phyloP scores from a whole-genome alignment of 139 green algal species.

The Penium margaritaceum region DNA sequence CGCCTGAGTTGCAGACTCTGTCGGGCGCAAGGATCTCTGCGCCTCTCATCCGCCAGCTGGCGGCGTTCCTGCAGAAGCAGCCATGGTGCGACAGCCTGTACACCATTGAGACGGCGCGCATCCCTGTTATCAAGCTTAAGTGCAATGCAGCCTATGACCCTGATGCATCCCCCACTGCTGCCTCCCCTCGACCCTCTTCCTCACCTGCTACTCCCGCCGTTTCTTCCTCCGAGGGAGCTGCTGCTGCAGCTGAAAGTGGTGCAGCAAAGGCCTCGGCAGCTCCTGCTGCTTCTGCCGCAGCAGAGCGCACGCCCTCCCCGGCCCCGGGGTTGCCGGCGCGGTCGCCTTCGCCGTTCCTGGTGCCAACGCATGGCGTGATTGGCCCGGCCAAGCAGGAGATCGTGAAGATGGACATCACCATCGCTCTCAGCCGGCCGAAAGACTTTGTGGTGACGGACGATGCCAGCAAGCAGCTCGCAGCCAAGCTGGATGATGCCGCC shows the following conservation, averaged over 20 bases:
- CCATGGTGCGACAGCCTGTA: conserved; percentile 24
- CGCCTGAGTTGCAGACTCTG: neutral
- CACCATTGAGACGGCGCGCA: conserved; percentile 38
- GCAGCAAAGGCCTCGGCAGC: neutral
- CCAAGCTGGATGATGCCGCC: conserved; percentile 17
- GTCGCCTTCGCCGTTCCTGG: too few species aligned
- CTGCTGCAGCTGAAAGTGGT: neutral
- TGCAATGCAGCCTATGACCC: too few species aligned
- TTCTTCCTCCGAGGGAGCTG: neutral
- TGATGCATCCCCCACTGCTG: neutral
- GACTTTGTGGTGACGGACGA: neutral
- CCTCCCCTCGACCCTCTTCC: too few species aligned
- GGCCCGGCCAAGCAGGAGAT: neutral
- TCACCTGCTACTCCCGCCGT: too few species aligned
- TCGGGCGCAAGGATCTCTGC: conserved; percentile 3
- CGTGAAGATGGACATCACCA: conserved; percentile 13
- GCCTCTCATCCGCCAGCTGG: conserved; percentile 24
- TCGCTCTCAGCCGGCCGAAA: neutral
- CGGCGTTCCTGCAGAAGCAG: neutral
- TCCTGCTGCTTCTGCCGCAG: neutral
- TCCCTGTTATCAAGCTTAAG: conserved; percentile 36
- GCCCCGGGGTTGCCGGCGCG: neutral
- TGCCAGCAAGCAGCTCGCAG: neutral
- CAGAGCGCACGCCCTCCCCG: too few species aligned
- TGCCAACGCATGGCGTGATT: too few species aligned